Conservation (phyloP, 371 early-diverging fungal genomes). For the Scutellospora calospora region DNA sequence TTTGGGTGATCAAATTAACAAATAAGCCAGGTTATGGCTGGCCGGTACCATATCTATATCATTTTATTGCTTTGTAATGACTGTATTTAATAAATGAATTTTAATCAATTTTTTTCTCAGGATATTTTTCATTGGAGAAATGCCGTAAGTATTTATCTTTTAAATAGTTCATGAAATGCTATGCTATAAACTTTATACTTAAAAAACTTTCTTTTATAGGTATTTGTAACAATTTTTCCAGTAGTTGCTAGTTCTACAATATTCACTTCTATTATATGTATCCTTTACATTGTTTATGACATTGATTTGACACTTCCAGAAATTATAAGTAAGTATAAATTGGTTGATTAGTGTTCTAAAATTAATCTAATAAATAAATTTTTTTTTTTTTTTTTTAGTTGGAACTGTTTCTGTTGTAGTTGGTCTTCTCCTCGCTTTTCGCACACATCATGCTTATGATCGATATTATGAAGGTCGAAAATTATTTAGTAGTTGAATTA, state of each 20-base stretch:
- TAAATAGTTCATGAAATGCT: background rate
- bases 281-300: background rate
- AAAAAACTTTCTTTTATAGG: constrained; percentile 14
- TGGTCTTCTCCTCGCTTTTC: constrained; percentile 76
- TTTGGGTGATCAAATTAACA: no score
- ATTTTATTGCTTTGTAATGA: no score
- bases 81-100: no score
- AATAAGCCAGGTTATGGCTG: no score
- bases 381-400: constrained; percentile 15
- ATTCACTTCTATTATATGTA: constrained; percentile 10
- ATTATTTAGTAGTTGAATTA: constrained; percentile 22
- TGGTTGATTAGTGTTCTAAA: background rate
- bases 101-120: no score
- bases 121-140: constrained; percentile 39
- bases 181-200: background rate
- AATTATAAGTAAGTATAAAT: constrained; percentile 37
- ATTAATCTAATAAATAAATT: background rate
- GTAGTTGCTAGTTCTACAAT: constrained; percentile 32
- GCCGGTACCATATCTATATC: no score
- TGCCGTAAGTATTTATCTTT: constrained; percentile 11
- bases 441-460: constrained; percentile 83
- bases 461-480: constrained; percentile 60
- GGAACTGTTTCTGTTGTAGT: constrained; percentile 49
- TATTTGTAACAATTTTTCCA: constrained; percentile 40
- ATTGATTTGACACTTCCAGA: constrained; percentile 22